Base-by-base conservation (phyloP, 2,329 filamentous ascomycete genomes). In the Monosporascus sp. region DNA sequence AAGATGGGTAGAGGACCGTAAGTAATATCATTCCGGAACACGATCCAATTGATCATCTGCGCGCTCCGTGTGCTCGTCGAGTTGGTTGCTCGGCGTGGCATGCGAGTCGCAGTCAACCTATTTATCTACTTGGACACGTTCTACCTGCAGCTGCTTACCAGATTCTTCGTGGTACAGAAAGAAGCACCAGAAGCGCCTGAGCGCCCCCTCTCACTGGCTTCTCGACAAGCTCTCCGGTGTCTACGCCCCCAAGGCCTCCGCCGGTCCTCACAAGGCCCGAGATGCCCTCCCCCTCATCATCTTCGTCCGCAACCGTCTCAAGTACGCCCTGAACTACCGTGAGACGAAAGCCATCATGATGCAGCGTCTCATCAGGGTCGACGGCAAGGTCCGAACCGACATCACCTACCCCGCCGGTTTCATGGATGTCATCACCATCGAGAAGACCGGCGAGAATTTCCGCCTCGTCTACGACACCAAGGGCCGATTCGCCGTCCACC, bases 381-480 rank as follows among this genome's bases (percentile, higher is more conserved):
- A 99, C 76, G 88, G 87, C 84, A 99, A 99, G 85, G 91, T 99
- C 80, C 93, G 94, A 82, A 99, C 94, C 78, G 94, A 99, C 80
- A 81, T 85, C 71, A 99, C 92, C 80, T 99, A 89, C 88, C 94
- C 94, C 69, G 82, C 94, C 66, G 94, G 94, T 71, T 97, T 95
- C 87, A 97, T 97, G 94, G 94, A 99, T 76, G 94, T 99, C 74
- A 97, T 99, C 83, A 82, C 84, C 72, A 95, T 99, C 75, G 94
- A 99, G 80, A 99, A 99, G 91, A 99, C 94, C 58, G 92, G 92
- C 87, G 94, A 99, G 88, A 89, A 96, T 89, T 99, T 99, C 91
- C 93, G 94, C 69, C 91, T 99, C 68, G 82, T 99, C 85, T 99
- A 97, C 87, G 94, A 99, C 78, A 99, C 93, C 88, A 99, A 99